Evolutionary conservation across 306 rosid species (phyloP).

Genomic region (Acacia confusa): DNA sequence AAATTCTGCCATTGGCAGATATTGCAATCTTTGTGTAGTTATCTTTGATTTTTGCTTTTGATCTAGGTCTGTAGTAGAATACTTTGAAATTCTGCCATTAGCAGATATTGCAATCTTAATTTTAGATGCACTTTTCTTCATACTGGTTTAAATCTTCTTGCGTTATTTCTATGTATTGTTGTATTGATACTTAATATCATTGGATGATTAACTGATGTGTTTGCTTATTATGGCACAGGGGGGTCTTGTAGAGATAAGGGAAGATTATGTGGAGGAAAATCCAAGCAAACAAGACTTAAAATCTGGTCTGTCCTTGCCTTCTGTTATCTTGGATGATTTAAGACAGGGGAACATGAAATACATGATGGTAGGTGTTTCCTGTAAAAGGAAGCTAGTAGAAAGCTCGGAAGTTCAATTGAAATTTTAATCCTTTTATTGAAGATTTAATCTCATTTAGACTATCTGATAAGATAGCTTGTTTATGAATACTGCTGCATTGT

Average conservation of each 20-base stretch:
- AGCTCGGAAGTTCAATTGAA: neutral
- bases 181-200: constrained; percentile 14
- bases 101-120: neutral
- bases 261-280: constrained; percentile 69
- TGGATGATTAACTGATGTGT: constrained; percentile 6
- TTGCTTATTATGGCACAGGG: constrained; percentile 48
- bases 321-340: constrained; percentile 7
- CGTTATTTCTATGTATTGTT: constrained; percentile 6
- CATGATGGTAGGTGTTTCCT: neutral
- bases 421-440: neutral
- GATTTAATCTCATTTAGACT: neutral
- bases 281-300: constrained; percentile 37
- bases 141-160: constrained; percentile 1
- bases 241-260: constrained; percentile 78
- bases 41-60: neutral
- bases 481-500: neutral
- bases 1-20: no score
- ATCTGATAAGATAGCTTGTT: neutral
- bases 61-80: neutral
- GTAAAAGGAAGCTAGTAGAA: constrained; percentile 9
- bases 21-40: no score
- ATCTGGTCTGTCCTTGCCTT: constrained; percentile 50
- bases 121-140: constrained; percentile 1
- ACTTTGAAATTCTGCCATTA: neutral
- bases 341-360: constrained; percentile 4